Evolutionary conservation across 2,329 filamentous ascomycete genomes (phyloP).

Genomic region (Colletotrichum brevisporum): DNA sequence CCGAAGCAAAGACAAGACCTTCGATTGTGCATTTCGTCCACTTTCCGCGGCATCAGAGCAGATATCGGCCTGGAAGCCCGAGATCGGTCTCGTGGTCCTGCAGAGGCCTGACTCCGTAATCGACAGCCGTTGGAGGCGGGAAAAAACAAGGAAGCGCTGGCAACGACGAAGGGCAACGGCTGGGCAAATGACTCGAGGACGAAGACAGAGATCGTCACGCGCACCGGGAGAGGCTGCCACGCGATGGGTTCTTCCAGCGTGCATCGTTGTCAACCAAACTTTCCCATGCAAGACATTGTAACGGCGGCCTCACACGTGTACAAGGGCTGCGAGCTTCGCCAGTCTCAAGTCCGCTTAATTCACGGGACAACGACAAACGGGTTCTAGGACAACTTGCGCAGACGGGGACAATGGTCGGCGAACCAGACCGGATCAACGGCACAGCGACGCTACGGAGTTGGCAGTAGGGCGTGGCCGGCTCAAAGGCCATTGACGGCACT

Average conservation of each 20-base stretch:
- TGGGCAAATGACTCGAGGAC: slow-evolving; percentile 30
- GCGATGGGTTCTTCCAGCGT: not conserved
- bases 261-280: not conserved
- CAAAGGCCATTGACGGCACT: not conserved
- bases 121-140: slow-evolving; percentile 6
- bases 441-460: no score
- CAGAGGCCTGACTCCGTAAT: slow-evolving; percentile 30
- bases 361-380: no score
- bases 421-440: no score
- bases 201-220: slow-evolving; percentile 16
- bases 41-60: slow-evolving; percentile 12
- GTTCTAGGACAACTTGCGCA: not conserved
- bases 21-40: slow-evolving; percentile 19
- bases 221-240: slow-evolving; percentile 12
- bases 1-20: slow-evolving; percentile 18
- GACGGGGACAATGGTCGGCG: not conserved
- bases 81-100: slow-evolving; percentile 28
- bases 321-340: not conserved
- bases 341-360: not conserved
- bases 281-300: not conserved
- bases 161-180: slow-evolving; percentile 17
- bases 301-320: not conserved
- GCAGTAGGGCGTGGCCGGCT: no score
- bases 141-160: slow-evolving; percentile 24
- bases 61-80: slow-evolving; percentile 9